Base-by-base conservation (phyloP, 2,329 filamentous ascomycete species). In the Metarhizium album region DNA sequence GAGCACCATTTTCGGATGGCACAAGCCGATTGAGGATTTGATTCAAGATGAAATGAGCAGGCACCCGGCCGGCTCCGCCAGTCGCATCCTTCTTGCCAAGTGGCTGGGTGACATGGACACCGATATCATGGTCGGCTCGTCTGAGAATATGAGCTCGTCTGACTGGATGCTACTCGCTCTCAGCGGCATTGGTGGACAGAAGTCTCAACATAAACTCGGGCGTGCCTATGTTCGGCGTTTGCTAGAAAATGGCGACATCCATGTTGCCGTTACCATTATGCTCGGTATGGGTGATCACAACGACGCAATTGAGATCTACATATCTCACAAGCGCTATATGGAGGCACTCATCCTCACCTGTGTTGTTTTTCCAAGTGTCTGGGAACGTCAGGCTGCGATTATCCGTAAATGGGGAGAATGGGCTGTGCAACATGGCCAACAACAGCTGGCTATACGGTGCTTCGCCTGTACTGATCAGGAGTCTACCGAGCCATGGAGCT, bases 141-240 rank as follows among this genome's bases (percentile, higher is more conserved):
- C 89, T 0, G 83, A 91, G 57, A 85, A 87, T n/a, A 90, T 93
- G 78, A 91, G 89, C 9, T 89, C 87, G 2, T 87, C 88, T 0
- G 93, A 97, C 67, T 98, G 93, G 93, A 96, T 98, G 89, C 71
- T 97, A 52, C 73, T 98, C 35, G 91, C 93, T 11, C 70, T 98
- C 48, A 95, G 88, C 62, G 87, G 88, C 40, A 94, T 97, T 68
- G 89, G 87, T 48, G 79, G 82, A 2, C 66, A 70, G 22, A 75
- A 81, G 37, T 89, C 89, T 1, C 87, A 94, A 60, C 90, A 94
- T 64, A 94, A 95, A 65, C 81, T 97, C 16, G 90, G 88, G 1
- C 86, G 91, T 52, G 84, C 89, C 3, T 95, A 95, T 59, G 88
- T 95, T 1, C 90, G 95, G 65, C 83, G 90, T 47, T 75, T 98